Evolutionary conservation across 2,329 filamentous ascomycete genomes (phyloP), one percentile per base, ranked within the genome.

Genomic region (Neopestalotiopsis clavispora): DNA sequence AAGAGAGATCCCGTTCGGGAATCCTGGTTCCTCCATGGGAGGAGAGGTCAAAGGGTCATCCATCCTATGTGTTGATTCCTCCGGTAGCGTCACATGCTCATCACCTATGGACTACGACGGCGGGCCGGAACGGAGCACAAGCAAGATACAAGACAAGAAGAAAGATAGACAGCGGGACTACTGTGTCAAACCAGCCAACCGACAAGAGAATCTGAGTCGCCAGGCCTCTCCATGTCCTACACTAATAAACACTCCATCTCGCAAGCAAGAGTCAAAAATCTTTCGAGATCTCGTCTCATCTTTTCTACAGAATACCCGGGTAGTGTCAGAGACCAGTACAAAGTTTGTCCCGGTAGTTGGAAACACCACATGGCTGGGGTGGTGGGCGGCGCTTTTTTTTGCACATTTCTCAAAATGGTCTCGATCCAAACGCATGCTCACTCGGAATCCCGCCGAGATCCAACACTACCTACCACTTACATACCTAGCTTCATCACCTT

Each of bases 31-130:
- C 17, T 17, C 17, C 17, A 38, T 38, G 34, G 34, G 34, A 38
- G 57, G 58, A 65, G 58, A 65, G 58, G 17, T 52, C 45, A 20
- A 52, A 20, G 17, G 45, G 45, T 52, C 45, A 52, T 28, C 42
- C 13, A 49, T 52, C 45, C 45, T n/a, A 52, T 52, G 45, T 52
- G 20, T 61, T 65, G 61, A 45, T 68, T 57, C 61, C 40, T 40
- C 13, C 38, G 66, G 52, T 38, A 38, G 62, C 56, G 60, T 70
- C 45, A 49, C 30, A 67, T 66, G 67, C 34, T 32, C 57, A 56
- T 57, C 56, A 42, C 23, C 23, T 28, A 28, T 58, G 7, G 49
- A 59, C 40, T 58, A 49, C 34, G 63, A 34, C 57, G 63, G 63
- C 63, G 38, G 58, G 45, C 45, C 45, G 45, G 17, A 52, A 52